Evolutionary conservation across 2,329 filamentous ascomycete species (phyloP).

Genomic region (Fusarium subtropicale): DNA sequence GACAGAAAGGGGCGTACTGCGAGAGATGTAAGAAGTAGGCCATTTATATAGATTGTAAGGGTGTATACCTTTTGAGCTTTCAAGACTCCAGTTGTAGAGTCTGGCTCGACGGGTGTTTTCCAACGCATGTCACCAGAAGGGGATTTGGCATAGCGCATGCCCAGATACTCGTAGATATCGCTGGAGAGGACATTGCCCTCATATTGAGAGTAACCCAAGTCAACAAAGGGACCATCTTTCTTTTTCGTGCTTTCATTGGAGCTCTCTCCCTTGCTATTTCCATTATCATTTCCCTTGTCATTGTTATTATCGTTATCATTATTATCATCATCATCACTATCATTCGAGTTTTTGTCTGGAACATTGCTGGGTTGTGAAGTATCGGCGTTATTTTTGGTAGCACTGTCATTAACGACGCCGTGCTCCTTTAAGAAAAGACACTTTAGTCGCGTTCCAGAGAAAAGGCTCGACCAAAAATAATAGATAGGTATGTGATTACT

Average conservation of each 20-base stretch:
- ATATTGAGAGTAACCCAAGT: slow-evolving; percentile 61
- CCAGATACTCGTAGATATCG: slow-evolving; percentile 60
- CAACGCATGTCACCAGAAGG: slow-evolving; percentile 64
- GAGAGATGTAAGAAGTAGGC: slow-evolving; percentile 33
- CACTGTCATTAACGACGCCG: neutral
- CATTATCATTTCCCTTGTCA: slow-evolving; percentile 5
- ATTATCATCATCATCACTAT: slow-evolving; percentile 4
- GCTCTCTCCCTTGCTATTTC: neutral
- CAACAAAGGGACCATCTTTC: slow-evolving; percentile 41
- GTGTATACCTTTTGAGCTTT: slow-evolving; percentile 51
- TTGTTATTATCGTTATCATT: slow-evolving; percentile 3
- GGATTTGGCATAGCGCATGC: slow-evolving; percentile 64
- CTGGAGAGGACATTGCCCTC: slow-evolving; percentile 53
- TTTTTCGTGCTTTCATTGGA: neutral
- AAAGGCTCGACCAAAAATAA: neutral
- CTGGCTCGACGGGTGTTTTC: slow-evolving; percentile 61
- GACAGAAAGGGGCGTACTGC: slow-evolving; percentile 60
- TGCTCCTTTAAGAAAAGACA: slow-evolving; percentile 16
- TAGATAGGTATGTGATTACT: neutral
- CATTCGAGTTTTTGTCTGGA: neutral
- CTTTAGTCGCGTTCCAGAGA: slow-evolving; percentile 12
- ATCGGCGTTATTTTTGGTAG: slow-evolving; percentile 5
- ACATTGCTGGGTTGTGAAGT: neutral
- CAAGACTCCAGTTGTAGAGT: slow-evolving; percentile 49
- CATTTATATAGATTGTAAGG: neutral